These are phyloP conservation scores for Daldinia grandis DNA, from an alignment of 495 filamentous ascomycete genomes.

Conservation along the genomic window DNA sequence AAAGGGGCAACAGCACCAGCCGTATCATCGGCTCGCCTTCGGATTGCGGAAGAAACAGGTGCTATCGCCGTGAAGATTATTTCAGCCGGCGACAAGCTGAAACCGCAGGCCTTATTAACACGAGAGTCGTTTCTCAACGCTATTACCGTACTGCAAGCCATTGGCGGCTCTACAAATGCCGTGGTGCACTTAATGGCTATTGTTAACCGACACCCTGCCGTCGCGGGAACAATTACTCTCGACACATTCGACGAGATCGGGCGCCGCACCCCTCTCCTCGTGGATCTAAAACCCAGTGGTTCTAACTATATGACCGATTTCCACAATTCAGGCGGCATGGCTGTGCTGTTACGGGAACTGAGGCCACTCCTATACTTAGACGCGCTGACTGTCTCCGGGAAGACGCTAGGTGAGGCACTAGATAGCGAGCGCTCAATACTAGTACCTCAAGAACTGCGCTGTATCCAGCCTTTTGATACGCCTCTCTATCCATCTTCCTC, in stretches of 20 bases:
- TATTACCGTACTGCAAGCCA: conserved; percentile 72
- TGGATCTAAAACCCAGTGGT: conserved; percentile 74
- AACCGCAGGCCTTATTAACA: conserved; percentile 65
- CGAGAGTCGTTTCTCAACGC: conserved; percentile 72
- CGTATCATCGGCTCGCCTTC: conserved; percentile 68
- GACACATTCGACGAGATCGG: conserved; percentile 69
- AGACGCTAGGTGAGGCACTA: conserved; percentile 65
- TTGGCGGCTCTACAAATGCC: conserved; percentile 74
- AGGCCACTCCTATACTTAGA: conserved; percentile 65
- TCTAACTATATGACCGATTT: conserved; percentile 78
- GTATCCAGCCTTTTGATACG: conserved; percentile 61
- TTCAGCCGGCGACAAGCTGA: conserved; percentile 43
- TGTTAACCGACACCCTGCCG: conserved; percentile 63
- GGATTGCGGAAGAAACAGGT: conserved; percentile 71
- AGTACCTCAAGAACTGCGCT: conserved; percentile 47
- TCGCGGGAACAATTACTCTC: conserved; percentile 64
- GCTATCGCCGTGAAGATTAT: conserved; percentile 62
- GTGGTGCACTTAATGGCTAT: conserved; percentile 74
- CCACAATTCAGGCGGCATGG: conserved; percentile 73
- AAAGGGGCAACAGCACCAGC: conserved; percentile 69
- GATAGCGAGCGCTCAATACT: conserved; percentile 56
- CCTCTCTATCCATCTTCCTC: conserved; percentile 66
- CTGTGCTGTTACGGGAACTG: conserved; percentile 63
- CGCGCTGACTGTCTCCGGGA: conserved; percentile 65
- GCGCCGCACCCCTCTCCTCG: conserved; percentile 64